Evolutionary conservation across 2,329 filamentous ascomycete genomes (phyloP), one percentile per base, ranked within the genome.

Genomic region (Venturia effusa): DNA sequence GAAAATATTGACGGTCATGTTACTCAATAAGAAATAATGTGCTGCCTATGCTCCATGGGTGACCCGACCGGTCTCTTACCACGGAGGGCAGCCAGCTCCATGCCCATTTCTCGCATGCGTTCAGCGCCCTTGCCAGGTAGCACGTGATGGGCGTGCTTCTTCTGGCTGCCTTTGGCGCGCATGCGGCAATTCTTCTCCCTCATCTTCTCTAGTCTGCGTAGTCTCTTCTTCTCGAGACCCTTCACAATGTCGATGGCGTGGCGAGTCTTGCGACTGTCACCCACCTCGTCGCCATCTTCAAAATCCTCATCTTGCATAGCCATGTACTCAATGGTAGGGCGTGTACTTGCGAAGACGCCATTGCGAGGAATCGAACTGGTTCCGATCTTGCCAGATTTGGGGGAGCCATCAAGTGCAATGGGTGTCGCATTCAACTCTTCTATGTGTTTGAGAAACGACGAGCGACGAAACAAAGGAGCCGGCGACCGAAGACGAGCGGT

Each of bases 221-320:
- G 90, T 32, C 92, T 88, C 79, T 96, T 97, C 76, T 90, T 88
- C 78, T 99, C 94, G 1, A 99, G 83, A 10, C 94, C 94, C 75
- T 96, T 96, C 76, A 97, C 90, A 66, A 97, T 99, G 75, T 97
- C 94, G 68, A 99, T 95, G 41, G 94, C 92, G n/a, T 92, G 91
- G 67, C 94, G 89, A 11, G 90, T 84, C 67, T 94, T 91, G 51
- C 85, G 17, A 24, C 27, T 24, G 22, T 59, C 64, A 7, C 37
- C 34, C 32, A 70, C 74, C 59, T 75, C 73, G 43, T 76, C 74
- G 24, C 78, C 75, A 40, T 76, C 74, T 64, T 78, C 75, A 63
- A 67, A 73, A 67, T 62, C 76, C 71, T 48, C 70, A 80, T 76
- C 69, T 79, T 73, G 67, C 63, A 64, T 73, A 72, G 62, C 72